Conservation (phyloP, 139 green algal genomes). For the Astrephomene gubernaculifera region DNA sequence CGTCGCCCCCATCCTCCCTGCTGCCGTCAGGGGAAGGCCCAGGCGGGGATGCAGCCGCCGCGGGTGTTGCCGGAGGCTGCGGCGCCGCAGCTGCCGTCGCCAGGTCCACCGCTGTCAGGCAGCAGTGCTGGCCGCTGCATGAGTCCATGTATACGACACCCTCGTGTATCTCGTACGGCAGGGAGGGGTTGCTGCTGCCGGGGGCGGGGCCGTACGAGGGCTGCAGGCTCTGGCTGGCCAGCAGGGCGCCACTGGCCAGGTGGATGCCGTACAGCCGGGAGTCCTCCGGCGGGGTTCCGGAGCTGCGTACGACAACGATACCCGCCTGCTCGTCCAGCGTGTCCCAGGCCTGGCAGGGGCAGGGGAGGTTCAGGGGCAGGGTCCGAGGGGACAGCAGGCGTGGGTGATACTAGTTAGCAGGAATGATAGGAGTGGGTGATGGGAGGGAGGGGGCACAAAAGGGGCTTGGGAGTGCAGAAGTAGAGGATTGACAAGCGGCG, state of each 20-base stretch:
- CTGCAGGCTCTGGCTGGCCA: neutral
- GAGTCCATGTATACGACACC: slow-evolving; percentile 30
- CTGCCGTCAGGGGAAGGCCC: neutral
- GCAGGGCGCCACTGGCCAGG: neutral
- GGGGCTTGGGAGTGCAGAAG: too few species aligned
- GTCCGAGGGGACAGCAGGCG: too few species aligned
- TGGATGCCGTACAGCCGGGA: slow-evolving; percentile 13
- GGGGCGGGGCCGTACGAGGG: neutral
- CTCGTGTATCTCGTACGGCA: slow-evolving; percentile 33
- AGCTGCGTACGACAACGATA: slow-evolving; percentile 11
- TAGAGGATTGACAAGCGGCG: too few species aligned
- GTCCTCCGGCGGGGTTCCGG: neutral
- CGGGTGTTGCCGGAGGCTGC: too few species aligned
- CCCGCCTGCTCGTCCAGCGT: neutral
- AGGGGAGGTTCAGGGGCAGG: too few species aligned
- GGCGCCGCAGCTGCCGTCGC: neutral
- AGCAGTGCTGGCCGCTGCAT: slow-evolving; percentile 23
- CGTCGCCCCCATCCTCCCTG: neutral
- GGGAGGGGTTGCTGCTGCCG: neutral
- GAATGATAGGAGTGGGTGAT: too few species aligned
- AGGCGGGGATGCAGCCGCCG: neutral
- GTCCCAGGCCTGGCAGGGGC: slow-evolving; percentile 26
- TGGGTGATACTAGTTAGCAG: too few species aligned
- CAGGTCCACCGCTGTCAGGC: slow-evolving; percentile 18
- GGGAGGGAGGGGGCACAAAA: too few species aligned